Evolutionary conservation across 495 filamentous ascomycete genomes (phyloP).

Genomic region (Rhypophila decipiens): DNA sequence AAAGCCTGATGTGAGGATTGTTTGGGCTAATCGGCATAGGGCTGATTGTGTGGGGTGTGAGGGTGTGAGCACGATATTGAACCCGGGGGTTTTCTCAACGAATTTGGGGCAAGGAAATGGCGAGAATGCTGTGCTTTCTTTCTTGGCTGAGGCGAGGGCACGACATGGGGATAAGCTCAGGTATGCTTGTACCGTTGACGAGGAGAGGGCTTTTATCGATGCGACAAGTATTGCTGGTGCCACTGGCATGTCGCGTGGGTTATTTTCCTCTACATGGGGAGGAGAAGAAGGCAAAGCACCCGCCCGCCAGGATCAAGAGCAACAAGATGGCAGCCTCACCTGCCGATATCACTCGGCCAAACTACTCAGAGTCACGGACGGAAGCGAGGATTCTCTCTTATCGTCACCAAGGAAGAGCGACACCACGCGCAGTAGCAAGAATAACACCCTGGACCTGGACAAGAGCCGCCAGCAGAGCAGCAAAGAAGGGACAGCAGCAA

Average conservation of each 20-base stretch:
- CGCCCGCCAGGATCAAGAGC: too few relatives aligned
- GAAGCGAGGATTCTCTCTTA: not conserved
- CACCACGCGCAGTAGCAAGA: too few relatives aligned
- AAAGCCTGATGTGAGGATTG: constrained; percentile 20
- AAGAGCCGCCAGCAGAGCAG: not conserved
- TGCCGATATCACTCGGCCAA: not conserved
- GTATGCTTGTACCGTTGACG: constrained; percentile 73
- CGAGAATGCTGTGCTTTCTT: constrained; percentile 40
- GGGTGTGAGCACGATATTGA: too few relatives aligned
- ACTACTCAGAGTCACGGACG: not conserved
- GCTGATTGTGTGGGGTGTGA: constrained; percentile 24
- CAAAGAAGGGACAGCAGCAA: too few relatives aligned
- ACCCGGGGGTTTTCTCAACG: too few relatives aligned
- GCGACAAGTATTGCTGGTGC: constrained; percentile 1
- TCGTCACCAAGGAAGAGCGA: too few relatives aligned
- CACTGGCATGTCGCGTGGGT: not conserved
- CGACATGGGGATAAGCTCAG: constrained; percentile 49
- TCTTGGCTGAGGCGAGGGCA: constrained; percentile 53
- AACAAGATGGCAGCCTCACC: not conserved
- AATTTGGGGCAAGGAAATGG: not conserved
- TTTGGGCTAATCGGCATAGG: constrained; percentile 39
- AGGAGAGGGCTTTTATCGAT: constrained; percentile 59
- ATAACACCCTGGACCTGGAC: not conserved
- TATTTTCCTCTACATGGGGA: not conserved
- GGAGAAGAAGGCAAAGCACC: too few relatives aligned